Base-by-base conservation (phyloP, 768 basidiomycete genomes). In the Exidia glandulosa region DNA sequence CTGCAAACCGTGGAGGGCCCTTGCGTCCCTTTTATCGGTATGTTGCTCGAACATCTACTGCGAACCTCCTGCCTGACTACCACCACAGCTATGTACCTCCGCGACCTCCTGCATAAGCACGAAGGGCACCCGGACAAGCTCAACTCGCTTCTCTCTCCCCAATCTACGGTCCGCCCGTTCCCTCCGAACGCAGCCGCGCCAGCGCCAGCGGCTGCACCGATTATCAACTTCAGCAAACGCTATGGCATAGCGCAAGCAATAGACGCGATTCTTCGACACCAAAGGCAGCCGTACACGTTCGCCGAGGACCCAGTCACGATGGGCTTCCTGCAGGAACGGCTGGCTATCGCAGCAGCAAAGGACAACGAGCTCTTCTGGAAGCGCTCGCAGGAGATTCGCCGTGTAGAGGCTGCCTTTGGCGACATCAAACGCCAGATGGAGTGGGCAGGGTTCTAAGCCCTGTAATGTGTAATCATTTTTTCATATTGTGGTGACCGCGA, bases 401-500 rank as follows among this genome's bases (percentile, higher is more conserved):
- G 79, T 52, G 70, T 74, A 31, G 85, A 87, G 70, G 64, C 82
- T 48, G 76, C 79, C 30, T 77, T 84, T 68, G 82, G 81, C 31
- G 83, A 87, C 67, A 82, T 86, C 60, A 75, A 82, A 64, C 83
- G 78, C 66, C 83, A 83, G n/a, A 69, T 86, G 48, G 82, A 85
- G 70, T 80, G 79, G 31, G 84, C 85, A 52, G 85, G 85, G 7
- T 87, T 87, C 66, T 86, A 69, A 72, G 70, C 30, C 47, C 27
- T 29, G 19, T 47, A 32, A 25, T 13, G 34, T 36, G 7, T 36
- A 7, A 7, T 14, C 9, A 45, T 45, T 19, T 14, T 14, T 45
- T 2, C 41, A 14, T 19, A 19, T 45, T 19, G 16, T 45, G 19
- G 16, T 45, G 23, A 19, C 23, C 41, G 41, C 19, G 41, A 45